Conservation (phyloP, 2,329 filamentous ascomycete species). For the Periconia sp. region DNA sequence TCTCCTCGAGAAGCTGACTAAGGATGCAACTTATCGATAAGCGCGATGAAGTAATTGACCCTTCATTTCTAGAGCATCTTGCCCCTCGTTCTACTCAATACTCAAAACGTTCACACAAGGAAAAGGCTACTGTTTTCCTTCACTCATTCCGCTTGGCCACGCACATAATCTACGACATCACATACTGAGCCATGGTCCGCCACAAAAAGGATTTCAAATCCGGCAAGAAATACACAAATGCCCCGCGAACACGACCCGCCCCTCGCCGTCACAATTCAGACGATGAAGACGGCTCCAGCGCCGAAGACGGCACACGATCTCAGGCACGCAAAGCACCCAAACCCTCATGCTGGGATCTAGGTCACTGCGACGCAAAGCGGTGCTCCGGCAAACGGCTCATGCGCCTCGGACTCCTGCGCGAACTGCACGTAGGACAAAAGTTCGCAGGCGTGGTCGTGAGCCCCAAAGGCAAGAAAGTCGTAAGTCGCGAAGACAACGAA, state of each 20-base stretch:
- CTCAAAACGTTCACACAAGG: neutral
- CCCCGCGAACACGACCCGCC: constrained; percentile 59
- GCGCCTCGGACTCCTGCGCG: constrained; percentile 88
- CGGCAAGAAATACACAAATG: constrained; percentile 69
- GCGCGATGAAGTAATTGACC: neutral
- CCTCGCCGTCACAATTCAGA: constrained; percentile 44
- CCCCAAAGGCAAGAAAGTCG: constrained; percentile 83
- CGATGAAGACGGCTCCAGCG: constrained; percentile 11
- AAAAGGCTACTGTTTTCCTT: neutral
- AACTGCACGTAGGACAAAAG: constrained; percentile 87
- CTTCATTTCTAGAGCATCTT: neutral
- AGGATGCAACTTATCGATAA: neutral
- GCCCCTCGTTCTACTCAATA: neutral
- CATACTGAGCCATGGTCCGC: constrained; percentile 69
- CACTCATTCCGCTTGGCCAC: too few relatives aligned
- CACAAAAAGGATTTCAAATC: constrained; percentile 88
- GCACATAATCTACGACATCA: neutral
- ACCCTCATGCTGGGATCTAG: constrained; percentile 96
- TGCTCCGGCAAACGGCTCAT: constrained; percentile 96
- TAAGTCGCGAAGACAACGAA: constrained; percentile 80
- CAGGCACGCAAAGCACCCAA: constrained; percentile 65
- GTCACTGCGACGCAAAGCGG: constrained; percentile 94
- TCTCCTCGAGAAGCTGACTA: too few relatives aligned
- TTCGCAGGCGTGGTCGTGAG: constrained; percentile 91
- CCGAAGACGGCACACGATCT: constrained; percentile 24